A percentile compares a stretch with the other conserved stretches of the same genome.
Evolutionary conservation across 176 grass and related monocot species (phyloP).

Genomic region (Raddia guianensis): DNA sequence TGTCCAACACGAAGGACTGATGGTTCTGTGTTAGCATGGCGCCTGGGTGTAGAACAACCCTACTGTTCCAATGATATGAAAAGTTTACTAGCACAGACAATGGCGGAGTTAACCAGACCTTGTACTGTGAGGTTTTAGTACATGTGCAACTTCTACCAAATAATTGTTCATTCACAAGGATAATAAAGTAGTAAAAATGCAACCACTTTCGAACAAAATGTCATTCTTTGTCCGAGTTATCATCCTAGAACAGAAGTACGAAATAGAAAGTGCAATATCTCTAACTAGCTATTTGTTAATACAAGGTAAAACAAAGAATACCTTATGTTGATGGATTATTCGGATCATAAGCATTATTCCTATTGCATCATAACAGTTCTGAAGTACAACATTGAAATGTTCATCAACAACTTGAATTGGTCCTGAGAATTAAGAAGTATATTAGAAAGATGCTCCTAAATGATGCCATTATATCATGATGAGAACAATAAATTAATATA

Average conservation of each 20-base stretch:
- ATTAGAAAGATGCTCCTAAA: background rate
- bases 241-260: constrained; percentile 29
- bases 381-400: constrained; percentile 82
- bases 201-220: constrained; percentile 18
- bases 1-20: too few relatives aligned
- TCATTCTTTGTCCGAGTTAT: background rate
- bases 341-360: constrained; percentile 99
- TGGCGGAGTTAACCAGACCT: background rate
- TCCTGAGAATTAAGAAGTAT: constrained; percentile 32
- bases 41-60: too few relatives aligned
- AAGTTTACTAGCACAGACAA: background rate
- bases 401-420: constrained; percentile 98
- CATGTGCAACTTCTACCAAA: constrained; percentile 19
- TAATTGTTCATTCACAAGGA: background rate
- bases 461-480: constrained; percentile 12
- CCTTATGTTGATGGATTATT: constrained; percentile 99
- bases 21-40: too few relatives aligned
- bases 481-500: constrained; percentile 29
- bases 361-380: constrained; percentile 92
- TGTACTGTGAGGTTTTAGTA: background rate
- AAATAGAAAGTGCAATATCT: background rate
- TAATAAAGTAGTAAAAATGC: background rate
- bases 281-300: constrained; percentile 22
- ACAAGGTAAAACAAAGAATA: constrained; percentile 47
- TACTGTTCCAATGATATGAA: background rate